Percentiles rank a stretch among this genome's conserved stretches.
Evolutionary conservation across 2,329 filamentous ascomycete species (phyloP).

Genomic region (Ceratocystis destructans): DNA sequence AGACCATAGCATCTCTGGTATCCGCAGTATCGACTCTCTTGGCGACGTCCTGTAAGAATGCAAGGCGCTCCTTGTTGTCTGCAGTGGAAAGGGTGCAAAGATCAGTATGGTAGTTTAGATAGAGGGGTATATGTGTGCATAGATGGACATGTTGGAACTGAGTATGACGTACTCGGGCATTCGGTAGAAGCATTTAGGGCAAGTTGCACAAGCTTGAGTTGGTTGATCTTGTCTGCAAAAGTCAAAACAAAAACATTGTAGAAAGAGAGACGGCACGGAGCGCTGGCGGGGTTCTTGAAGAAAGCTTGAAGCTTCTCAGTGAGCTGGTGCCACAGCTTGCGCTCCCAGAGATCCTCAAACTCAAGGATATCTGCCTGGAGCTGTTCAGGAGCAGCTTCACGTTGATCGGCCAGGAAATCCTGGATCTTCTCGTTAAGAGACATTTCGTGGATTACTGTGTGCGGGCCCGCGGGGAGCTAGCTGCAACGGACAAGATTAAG

Average conservation of each 20-base stretch:
- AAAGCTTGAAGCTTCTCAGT: constrained; percentile 78
- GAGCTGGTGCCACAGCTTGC: constrained; percentile 97
- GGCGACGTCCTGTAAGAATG: constrained; percentile 70
- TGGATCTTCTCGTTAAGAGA: constrained; percentile 59
- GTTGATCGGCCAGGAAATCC: constrained; percentile 83
- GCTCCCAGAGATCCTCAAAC: constrained; percentile 96
- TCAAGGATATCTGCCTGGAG: constrained; percentile 76
- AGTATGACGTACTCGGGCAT: constrained; percentile 49
- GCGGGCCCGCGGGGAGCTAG: background rate
- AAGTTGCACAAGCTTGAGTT: constrained; percentile 87
- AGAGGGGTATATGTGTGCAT: background rate
- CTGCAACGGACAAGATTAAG: background rate
- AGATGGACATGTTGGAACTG: background rate
- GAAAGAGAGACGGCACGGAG: constrained; percentile 69
- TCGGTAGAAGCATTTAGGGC: constrained; percentile 77
- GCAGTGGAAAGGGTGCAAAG: background rate
- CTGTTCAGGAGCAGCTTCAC: constrained; percentile 74
- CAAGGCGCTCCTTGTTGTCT: constrained; percentile 79
- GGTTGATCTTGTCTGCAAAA: constrained; percentile 98
- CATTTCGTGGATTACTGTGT: constrained; percentile 8
- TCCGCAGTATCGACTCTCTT: constrained; percentile 82
- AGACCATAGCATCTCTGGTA: constrained; percentile 91
- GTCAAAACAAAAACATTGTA: constrained; percentile 92
- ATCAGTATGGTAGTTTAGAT: background rate
- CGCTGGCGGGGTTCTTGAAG: constrained; percentile 72